Base-by-base conservation (phyloP, 177 flowering plant species). In the Telopea speciosissima region DNA sequence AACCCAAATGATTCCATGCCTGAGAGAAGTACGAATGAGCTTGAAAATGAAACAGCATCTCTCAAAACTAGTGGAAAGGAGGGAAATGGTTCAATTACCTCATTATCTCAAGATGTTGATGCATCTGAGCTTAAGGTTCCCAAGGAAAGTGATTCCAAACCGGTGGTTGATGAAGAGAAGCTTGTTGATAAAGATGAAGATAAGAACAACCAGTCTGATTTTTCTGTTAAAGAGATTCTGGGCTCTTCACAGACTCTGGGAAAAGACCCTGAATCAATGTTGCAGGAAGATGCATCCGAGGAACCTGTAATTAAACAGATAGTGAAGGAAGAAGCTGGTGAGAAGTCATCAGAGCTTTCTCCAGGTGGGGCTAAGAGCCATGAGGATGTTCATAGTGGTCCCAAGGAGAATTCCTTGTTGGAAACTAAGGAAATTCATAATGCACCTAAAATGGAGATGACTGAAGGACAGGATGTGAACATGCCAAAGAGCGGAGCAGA, bases 291-390 rank as follows among this genome's bases (percentile, higher is more conserved):
- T 69, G 79, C 65, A n/a, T 68, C 68, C 12, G 74, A 73, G 28
- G 84, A 73, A 44, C 73, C 75, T 49, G 67, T 52, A 31, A 54
- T 31, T 60, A 80, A 82, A 66, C 77, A 66, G 56, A 72, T 66
- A 31, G 74, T 79, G 49, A 79, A 83, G 76, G 84, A 76, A 62
- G 83, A 81, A 63, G 54, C 63, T 16, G 5, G 25, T 58, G 74
- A 65, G 21, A 67, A 69, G 33, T 69, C 19, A 5, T 28, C 66
- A n/a, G 82, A 76, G 56, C 75, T 67, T 69, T 71, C 67, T 16
- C 54, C 67, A 63, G 71, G 66, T 61, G 76, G 62, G 8, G 65
- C 24, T 59, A 78, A 68, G 59, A 81, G 71, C 19, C 67, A 24
- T 68, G 78, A 80, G 73, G 71, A 72, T 62, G 75, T 61, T 33